Evolutionary conservation across 768 basidiomycete species (phyloP).

Genomic region (Mycena venus): DNA sequence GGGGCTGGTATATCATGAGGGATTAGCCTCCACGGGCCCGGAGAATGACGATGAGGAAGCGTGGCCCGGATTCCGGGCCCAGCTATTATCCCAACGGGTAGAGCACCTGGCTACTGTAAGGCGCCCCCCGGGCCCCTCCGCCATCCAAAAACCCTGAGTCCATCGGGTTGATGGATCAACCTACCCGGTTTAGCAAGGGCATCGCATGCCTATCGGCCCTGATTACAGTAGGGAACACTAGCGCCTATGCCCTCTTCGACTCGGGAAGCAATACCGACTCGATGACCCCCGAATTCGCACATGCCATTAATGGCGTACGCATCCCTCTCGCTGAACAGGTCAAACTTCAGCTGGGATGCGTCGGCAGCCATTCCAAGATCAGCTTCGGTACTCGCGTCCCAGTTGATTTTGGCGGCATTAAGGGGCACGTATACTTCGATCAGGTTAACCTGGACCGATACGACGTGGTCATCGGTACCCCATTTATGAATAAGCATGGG

Average conservation of each 20-base stretch:
- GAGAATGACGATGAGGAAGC: neutral
- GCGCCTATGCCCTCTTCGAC: neutral
- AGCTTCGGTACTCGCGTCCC: neutral
- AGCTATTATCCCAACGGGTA: neutral
- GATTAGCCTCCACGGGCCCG: neutral
- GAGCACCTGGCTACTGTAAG: neutral
- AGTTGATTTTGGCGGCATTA: neutral
- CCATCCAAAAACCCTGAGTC: neutral
- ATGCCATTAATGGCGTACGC: neutral
- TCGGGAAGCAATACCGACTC: slow-evolving; percentile 9
- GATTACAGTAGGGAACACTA: neutral
- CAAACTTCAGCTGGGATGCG: slow-evolving; percentile 1
- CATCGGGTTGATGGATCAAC: neutral
- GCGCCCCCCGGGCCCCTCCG: neutral
- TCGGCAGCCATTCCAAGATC: neutral
- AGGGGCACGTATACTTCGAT: slow-evolving; percentile 8
- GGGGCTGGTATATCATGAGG: neutral
- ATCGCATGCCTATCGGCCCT: slow-evolving; percentile 5
- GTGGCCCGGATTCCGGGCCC: neutral
- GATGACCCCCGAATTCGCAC: neutral
- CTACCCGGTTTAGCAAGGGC: neutral
- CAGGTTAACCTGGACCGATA: slow-evolving; percentile 5
- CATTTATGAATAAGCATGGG: slow-evolving; percentile 13
- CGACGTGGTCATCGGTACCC: slow-evolving; percentile 4
- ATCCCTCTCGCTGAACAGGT: neutral